Evolutionary conservation across 2,329 filamentous ascomycete species (phyloP).

Genomic region (Boeremia lycopersici): DNA sequence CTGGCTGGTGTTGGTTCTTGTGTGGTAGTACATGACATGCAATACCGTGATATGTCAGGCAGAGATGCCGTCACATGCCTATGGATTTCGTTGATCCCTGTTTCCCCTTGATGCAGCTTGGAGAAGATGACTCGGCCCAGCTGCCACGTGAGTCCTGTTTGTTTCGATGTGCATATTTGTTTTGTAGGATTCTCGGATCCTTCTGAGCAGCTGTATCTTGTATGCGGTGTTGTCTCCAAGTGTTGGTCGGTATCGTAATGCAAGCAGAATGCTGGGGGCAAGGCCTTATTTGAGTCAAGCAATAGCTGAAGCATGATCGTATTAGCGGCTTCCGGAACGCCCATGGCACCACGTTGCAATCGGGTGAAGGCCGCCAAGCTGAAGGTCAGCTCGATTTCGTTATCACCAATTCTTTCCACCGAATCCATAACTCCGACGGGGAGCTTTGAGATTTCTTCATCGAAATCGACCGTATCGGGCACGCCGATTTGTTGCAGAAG

Average conservation of each 20-base stretch:
- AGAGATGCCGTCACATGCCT: slow-evolving; percentile 9
- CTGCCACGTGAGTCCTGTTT: slow-evolving; percentile 33
- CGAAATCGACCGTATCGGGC: slow-evolving; percentile 29
- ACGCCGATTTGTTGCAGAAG: slow-evolving; percentile 34
- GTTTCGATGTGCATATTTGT: slow-evolving; percentile 24
- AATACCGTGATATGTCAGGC: slow-evolving; percentile 11
- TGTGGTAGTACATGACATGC: slow-evolving; percentile 32
- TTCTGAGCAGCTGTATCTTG: slow-evolving; percentile 24
- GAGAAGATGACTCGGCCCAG: slow-evolving; percentile 28
- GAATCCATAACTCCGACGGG: slow-evolving; percentile 29
- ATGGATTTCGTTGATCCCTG: slow-evolving; percentile 25
- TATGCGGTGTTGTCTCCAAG: slow-evolving; percentile 22
- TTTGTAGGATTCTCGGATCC: slow-evolving; percentile 19
- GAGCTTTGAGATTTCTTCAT: slow-evolving; percentile 34
- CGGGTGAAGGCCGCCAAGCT: slow-evolving; percentile 28
- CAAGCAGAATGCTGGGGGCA: slow-evolving; percentile 33
- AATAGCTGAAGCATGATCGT: slow-evolving; percentile 33
- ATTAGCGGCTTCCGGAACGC: slow-evolving; percentile 26
- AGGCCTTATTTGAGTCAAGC: slow-evolving; percentile 11
- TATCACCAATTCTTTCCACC: slow-evolving; percentile 32
- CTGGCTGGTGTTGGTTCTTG: slow-evolving; percentile 21
- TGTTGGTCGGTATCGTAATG: slow-evolving; percentile 34
- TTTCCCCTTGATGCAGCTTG: slow-evolving; percentile 13
- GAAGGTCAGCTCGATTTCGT: slow-evolving; percentile 40
- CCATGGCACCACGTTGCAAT: slow-evolving; percentile 36